phyloP scores from a whole-genome alignment of 345 rosid genomes.

The Citrus unshiu region DNA sequence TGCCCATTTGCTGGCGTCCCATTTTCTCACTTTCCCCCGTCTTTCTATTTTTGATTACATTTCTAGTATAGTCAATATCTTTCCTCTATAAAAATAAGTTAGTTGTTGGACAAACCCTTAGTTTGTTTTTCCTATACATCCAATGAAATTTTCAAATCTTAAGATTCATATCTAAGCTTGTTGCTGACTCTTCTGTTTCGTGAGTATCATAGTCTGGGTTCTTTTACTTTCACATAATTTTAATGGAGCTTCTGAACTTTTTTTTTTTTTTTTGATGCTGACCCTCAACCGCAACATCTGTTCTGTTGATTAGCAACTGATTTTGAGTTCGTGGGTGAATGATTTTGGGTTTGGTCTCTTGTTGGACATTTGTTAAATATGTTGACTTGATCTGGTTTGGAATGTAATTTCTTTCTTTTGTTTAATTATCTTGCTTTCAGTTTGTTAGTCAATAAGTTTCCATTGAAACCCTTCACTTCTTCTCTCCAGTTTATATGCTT shows the following conservation, averaged over 20 bases:
- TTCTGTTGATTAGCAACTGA: not conserved
- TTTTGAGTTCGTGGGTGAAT: not conserved
- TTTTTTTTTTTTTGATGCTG: not conserved
- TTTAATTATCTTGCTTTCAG: not conserved
- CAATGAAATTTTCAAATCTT: not conserved
- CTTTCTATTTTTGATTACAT: not conserved
- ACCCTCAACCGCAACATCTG: not conserved
- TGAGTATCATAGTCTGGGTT: constrained; percentile 22
- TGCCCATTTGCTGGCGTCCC: not conserved
- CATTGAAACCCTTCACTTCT: not conserved
- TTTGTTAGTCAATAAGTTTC: not conserved
- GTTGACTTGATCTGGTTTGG: not conserved
- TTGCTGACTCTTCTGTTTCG: constrained; percentile 1
- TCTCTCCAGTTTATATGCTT: not conserved
- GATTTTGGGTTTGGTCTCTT: not conserved
- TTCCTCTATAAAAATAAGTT: not conserved
- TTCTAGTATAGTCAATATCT: not conserved
- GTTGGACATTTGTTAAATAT: not conserved
- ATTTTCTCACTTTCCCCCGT: not conserved
- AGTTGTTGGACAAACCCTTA: not conserved
- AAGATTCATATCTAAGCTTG: not conserved
- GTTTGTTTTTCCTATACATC: not conserved
- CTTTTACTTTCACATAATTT: not conserved
- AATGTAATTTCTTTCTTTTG: not conserved
- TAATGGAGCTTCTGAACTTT: not conserved